A percentile compares a stretch with the other conserved stretches of the same genome.
phyloP scores from a whole-genome alignment of 805 yeast species.

The Torulaspora delbrueckii region DNA sequence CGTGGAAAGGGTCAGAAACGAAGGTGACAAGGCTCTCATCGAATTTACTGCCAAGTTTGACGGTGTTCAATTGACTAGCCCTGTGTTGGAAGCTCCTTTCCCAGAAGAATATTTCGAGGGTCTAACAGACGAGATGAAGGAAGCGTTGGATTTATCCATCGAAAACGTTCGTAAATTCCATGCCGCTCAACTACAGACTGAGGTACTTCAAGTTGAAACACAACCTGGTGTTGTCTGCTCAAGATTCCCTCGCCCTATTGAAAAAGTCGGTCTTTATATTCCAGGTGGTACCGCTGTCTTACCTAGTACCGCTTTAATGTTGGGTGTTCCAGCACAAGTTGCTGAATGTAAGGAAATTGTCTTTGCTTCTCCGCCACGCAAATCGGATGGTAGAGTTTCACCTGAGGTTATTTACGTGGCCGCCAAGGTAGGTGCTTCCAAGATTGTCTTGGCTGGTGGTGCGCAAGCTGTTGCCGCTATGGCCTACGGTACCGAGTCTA shows the following conservation, averaged over 20 bases:
- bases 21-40: constrained; percentile 84
- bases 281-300: constrained; percentile 99
- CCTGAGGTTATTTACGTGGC: constrained; percentile 99
- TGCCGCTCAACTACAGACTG: constrained; percentile 78
- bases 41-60: constrained; percentile 90
- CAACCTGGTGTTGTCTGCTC: constrained; percentile 91
- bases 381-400: constrained; percentile 78
- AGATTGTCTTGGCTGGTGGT: constrained; percentile 95
- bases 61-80: constrained; percentile 64
- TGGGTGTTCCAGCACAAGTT: constrained; percentile 97
- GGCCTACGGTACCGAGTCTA: constrained; percentile 95
- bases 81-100: constrained; percentile 85
- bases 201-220: constrained; percentile 79
- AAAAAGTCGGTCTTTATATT: constrained; percentile 88
- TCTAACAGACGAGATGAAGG: constrained; percentile 65
- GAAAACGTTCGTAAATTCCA: constrained; percentile 88
- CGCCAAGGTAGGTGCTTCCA: constrained; percentile 85
- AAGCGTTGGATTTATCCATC: constrained; percentile 85
- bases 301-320: constrained; percentile 96
- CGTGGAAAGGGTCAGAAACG: constrained; percentile 63
- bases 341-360: constrained; percentile 94
- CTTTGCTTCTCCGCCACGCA: constrained; percentile 92
- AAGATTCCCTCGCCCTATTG: constrained; percentile 92
- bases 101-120: constrained; percentile 69
- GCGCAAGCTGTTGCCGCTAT: constrained; percentile 98